A percentile compares a stretch with the other conserved stretches of the same genome.
phyloP scores from a whole-genome alignment of 805 yeast genomes.

The Metschnikowia similis region DNA sequence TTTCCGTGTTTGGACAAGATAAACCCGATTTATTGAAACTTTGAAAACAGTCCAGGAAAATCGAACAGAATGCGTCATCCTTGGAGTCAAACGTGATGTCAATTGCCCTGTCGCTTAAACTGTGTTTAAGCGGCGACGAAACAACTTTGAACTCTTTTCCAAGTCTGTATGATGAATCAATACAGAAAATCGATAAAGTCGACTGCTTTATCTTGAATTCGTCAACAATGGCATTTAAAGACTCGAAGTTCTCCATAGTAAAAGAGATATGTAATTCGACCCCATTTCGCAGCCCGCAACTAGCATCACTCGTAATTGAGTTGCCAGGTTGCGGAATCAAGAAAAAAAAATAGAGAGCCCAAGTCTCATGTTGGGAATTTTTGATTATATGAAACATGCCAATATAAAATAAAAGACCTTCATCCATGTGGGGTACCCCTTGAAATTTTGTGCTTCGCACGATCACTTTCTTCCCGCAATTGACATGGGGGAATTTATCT shows the following conservation, averaged over 20 bases:
- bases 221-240: slow-evolving; percentile 16
- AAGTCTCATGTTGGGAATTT: too few relatives aligned
- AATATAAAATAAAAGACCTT: too few relatives aligned
- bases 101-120: neutral
- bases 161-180: slow-evolving; percentile 8
- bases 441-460: neutral
- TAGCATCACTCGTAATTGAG: neutral
- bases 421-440: too few relatives aligned
- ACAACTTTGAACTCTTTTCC: slow-evolving; percentile 2
- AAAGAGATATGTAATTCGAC: neutral
- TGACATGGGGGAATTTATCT: slow-evolving; percentile 7
- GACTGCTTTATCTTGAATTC: slow-evolving; percentile 16
- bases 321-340: neutral
- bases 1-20: neutral
- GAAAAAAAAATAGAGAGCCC: neutral
- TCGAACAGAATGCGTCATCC: slow-evolving; percentile 14
- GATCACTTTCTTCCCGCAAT: slow-evolving; percentile 2
- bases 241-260: slow-evolving; percentile 21
- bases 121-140: slow-evolving; percentile 2
- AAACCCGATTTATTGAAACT: neutral
- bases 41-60: slow-evolving; percentile 9
- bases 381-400: too few relatives aligned
- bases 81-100: slow-evolving; percentile 12
- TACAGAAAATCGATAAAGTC: slow-evolving; percentile 15
- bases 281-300: neutral